phyloP scores from a whole-genome alignment of 2,329 filamentous ascomycete species.

The Fusarium heterosporum region DNA sequence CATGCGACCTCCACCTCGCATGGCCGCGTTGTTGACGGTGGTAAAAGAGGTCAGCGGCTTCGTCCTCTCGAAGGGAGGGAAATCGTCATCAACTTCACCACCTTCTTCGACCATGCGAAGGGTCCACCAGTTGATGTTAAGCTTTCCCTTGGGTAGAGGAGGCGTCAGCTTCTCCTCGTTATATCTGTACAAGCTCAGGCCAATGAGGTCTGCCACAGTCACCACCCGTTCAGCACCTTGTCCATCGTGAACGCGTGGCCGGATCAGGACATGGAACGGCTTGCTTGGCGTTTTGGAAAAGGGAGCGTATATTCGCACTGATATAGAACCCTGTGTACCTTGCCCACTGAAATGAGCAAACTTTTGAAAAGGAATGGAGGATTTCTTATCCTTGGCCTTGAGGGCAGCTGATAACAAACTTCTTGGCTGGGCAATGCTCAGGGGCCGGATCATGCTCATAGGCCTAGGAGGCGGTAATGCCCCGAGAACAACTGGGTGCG shows the following conservation, averaged over 20 bases:
- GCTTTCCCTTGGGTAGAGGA: conserved; percentile 70
- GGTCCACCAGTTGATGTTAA: conserved; percentile 85
- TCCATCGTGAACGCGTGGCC: conserved; percentile 75
- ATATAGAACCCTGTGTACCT: conserved; percentile 80
- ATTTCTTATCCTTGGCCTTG: conserved; percentile 76
- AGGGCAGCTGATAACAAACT: conserved; percentile 79
- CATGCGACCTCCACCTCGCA: conserved; percentile 67
- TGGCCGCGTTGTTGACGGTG: conserved; percentile 84
- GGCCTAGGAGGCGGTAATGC: conserved; percentile 78
- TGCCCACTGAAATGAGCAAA: conserved; percentile 83
- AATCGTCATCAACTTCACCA: conserved; percentile 87
- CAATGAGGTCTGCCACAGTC: conserved; percentile 84
- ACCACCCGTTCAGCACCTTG: conserved; percentile 71
- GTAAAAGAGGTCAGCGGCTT: conserved; percentile 83
- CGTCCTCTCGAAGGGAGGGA: conserved; percentile 80
- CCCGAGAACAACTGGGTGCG: conserved; percentile 68
- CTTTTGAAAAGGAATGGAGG: conserved; percentile 78
- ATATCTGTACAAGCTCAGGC: conserved; percentile 81
- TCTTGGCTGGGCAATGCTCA: conserved; percentile 76
- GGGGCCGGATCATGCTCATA: conserved; percentile 69
- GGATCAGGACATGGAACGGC: conserved; percentile 78
- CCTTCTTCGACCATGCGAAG: conserved; percentile 87
- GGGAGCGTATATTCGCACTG: conserved; percentile 80
- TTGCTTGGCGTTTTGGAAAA: conserved; percentile 74
- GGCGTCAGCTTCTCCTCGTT: conserved; percentile 81